phyloP scores from a whole-genome alignment of 2,329 filamentous ascomycete species.

The Macrophomina tecta region DNA sequence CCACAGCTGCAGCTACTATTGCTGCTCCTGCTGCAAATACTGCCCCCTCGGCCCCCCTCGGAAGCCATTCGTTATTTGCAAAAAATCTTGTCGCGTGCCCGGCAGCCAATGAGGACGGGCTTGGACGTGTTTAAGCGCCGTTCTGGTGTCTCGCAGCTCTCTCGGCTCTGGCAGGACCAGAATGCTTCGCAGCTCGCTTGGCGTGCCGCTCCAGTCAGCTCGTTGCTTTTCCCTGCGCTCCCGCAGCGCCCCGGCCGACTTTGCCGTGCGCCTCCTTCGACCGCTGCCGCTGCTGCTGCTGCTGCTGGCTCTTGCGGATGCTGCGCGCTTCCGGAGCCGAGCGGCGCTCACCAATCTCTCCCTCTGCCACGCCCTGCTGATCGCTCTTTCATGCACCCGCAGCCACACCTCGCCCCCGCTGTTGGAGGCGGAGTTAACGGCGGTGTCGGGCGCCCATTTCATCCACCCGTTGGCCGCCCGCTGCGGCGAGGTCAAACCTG shows the following conservation, averaged over 20 bases:
- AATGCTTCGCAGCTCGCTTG: constrained; percentile 18
- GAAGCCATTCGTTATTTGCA: background rate
- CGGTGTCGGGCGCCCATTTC: constrained; percentile 9
- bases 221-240: constrained; percentile 14
- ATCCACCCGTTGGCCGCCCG: background rate
- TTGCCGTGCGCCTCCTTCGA: constrained; percentile 9
- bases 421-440: constrained; percentile 25
- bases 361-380: constrained; percentile 7
- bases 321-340: constrained; percentile 24
- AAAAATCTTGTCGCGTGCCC: background rate
- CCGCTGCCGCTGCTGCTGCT: background rate
- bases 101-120: background rate
- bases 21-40: background rate
- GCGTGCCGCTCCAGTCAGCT: background rate
- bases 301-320: constrained; percentile 1
- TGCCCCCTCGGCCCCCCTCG: background rate
- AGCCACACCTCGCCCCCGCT: constrained; percentile 9
- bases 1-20: background rate
- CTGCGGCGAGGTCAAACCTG: background rate
- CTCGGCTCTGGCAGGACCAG: constrained; percentile 15
- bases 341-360: constrained; percentile 18
- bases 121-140: constrained; percentile 11
- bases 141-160: constrained; percentile 1
- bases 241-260: constrained; percentile 23
- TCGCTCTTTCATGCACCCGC: constrained; percentile 23